Evolutionary conservation across 2,329 filamentous ascomycete genomes (phyloP), one percentile per base, ranked within the genome.

Genomic region (Monilinia vaccinii-corymbosi): DNA sequence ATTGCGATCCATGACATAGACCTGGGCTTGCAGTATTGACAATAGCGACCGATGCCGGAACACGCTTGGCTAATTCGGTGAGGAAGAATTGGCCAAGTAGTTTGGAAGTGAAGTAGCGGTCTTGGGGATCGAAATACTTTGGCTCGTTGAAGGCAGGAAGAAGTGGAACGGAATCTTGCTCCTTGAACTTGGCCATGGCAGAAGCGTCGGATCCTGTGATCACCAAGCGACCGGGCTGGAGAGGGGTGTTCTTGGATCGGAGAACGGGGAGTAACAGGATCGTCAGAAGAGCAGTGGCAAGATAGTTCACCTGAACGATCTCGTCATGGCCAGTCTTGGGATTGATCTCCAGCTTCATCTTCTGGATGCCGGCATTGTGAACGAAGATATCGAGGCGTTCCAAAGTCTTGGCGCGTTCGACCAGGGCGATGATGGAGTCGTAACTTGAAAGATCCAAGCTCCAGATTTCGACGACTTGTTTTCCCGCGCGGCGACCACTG

Each of bases 401-500:
- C 58, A 69, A 49, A 11, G 53, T 70, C 11, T 72, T 63, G 18
- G 71, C 71, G 3, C 72, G 70, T 0, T 60, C 58, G 0, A 71
- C 73, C 59, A 82, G 81, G 0, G 64, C 66, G 38, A 71, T 68
- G 1, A 81, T 69, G 1, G 77, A 79, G 2, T 73, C 69, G 56
- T 80, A 78, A 0, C 71, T 75, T 7, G 59, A 60, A 73, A 81
- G 76, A 53, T 83, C 78, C 23, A 83, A 64, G 2, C 69, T 21
- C 78, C 77, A 82, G 4, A 82, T 77, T n/a, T 79, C 72, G 16
- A 81, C 73, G 0, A 50, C 70, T 21, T 45, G n/a, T 23, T 21
- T 23, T 4, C 75, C 73, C 0, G 62, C 60, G 2, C 71, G 56
- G 7, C 68, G 69, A 32, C 49, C 21, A 5, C 44, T 56, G 3